Percentiles rank a stretch among this genome's conserved stretches.
These are phyloP conservation scores for Pseudocercospora pini-densiflorae DNA, from an alignment of 2,329 filamentous ascomycete species.

Conservation along the genomic window DNA sequence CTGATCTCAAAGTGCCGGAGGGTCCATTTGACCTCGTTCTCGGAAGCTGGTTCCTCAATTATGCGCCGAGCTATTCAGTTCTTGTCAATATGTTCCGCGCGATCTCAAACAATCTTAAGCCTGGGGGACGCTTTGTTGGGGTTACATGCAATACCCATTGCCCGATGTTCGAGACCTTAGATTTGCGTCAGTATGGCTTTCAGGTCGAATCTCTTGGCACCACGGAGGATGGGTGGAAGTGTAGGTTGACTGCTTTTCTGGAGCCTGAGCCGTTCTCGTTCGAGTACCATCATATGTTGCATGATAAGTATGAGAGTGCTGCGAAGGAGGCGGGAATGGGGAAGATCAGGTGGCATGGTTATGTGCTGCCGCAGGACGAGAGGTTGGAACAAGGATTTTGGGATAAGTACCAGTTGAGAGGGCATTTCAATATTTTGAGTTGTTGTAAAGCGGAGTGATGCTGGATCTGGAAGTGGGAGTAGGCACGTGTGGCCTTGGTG, in stretches of 20 bases:
- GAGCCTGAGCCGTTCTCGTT: not conserved
- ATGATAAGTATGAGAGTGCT: constrained; percentile 16
- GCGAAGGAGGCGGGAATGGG: constrained; percentile 20
- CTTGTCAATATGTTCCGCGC: constrained; percentile 20
- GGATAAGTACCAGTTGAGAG: constrained; percentile 22
- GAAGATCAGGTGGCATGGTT: constrained; percentile 17
- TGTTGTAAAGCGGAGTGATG: constrained; percentile 2
- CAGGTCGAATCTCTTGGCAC: not conserved
- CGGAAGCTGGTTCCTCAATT: constrained; percentile 15
- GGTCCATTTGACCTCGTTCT: constrained; percentile 15
- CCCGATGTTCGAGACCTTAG: not conserved
- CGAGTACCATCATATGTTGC: not conserved
- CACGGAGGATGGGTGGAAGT: constrained; percentile 5
- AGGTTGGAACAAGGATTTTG: constrained; percentile 18
- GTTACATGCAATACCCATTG: constrained; percentile 5
- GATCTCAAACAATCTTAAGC: constrained; percentile 3
- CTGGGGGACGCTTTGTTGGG: constrained; percentile 16
- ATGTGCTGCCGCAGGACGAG: constrained; percentile 19
- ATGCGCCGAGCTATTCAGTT: not conserved
- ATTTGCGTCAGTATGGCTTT: constrained; percentile 3
- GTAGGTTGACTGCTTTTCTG: not conserved
- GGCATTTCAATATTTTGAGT: constrained; percentile 18
- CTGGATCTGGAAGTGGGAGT: not conserved
- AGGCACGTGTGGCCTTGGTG: no score
- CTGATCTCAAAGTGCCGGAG: not conserved